Percentiles rank a stretch among this genome's conserved stretches.
These are phyloP conservation scores for Colletotrichum incanum DNA, from an alignment of 2,329 filamentous ascomycete genomes.

Conservation along the genomic window DNA sequence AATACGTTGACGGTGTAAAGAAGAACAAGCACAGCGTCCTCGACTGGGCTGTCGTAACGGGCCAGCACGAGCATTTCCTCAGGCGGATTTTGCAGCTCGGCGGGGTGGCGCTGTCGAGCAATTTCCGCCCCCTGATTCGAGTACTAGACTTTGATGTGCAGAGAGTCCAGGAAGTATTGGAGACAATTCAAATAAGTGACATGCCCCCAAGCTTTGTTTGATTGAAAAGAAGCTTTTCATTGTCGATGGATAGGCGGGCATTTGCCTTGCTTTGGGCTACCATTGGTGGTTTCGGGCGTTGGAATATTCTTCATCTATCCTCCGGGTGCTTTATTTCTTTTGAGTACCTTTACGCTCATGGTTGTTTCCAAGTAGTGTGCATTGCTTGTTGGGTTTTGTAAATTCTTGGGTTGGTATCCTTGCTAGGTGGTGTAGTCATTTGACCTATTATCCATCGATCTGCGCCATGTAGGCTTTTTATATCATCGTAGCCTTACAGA, in stretches of 20 bases:
- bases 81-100: not conserved
- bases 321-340: too few relatives aligned
- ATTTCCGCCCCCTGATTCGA: not conserved
- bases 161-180: not conserved
- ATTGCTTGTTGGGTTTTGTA: too few relatives aligned
- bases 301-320: too few relatives aligned
- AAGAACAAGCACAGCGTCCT: not conserved
- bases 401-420: too few relatives aligned
- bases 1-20: not conserved
- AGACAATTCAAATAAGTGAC: not conserved
- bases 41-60: conserved; percentile 4
- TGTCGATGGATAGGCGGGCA: not conserved
- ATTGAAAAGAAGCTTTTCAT: too few relatives aligned
- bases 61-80: conserved; percentile 1
- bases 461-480: too few relatives aligned
- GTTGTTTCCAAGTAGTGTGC: too few relatives aligned
- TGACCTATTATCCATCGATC: too few relatives aligned
- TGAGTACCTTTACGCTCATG: too few relatives aligned
- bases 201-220: not conserved
- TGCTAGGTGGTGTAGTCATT: too few relatives aligned
- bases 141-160: not conserved
- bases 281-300: too few relatives aligned
- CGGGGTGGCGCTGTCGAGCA: not conserved
- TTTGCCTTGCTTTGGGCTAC: not conserved
- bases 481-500: too few relatives aligned